phyloP scores from a whole-genome alignment of 1,284 basidiomycete species.

The Mrakiaceae sp. region DNA sequence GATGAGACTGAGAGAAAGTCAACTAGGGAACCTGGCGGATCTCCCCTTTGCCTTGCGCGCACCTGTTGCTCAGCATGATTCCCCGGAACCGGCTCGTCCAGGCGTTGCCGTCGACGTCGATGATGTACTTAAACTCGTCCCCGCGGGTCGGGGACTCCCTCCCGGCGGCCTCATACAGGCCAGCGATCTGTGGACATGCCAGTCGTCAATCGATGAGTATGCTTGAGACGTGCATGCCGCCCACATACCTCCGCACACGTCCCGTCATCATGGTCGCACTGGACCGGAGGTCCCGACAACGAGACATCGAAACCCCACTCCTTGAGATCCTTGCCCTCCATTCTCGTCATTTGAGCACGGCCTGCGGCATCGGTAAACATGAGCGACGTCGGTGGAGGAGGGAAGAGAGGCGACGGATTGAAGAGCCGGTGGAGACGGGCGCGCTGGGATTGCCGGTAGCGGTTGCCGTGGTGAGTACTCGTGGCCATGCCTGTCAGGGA shows the following conservation, averaged over 20 bases:
- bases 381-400: slow-evolving; percentile 19
- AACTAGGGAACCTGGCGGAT: no score
- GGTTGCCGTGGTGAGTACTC: background rate
- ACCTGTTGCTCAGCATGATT: slow-evolving; percentile 33
- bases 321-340: slow-evolving; percentile 27
- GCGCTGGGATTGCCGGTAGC: background rate
- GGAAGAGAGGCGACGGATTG: slow-evolving; percentile 20
- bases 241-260: slow-evolving; percentile 13
- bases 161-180: no score
- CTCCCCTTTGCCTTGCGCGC: slow-evolving; percentile 9
- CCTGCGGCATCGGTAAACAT: no score
- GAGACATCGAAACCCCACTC: slow-evolving; percentile 35
- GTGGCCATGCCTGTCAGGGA: slow-evolving; percentile 5
- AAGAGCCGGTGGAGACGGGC: slow-evolving; percentile 25
- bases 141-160: background rate
- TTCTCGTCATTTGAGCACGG: no score
- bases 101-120: slow-evolving; percentile 35
- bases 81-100: slow-evolving; percentile 36
- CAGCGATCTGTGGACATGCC: background rate
- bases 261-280: slow-evolving; percentile 26
- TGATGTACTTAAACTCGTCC: slow-evolving; percentile 29
- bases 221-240: no score
- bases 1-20: slow-evolving; percentile 24
- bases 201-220: no score
- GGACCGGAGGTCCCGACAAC: slow-evolving; percentile 30